These are phyloP conservation scores for Anthostomella pinea DNA, from an alignment of 2,329 filamentous ascomycete species.

Conservation along the genomic window DNA sequence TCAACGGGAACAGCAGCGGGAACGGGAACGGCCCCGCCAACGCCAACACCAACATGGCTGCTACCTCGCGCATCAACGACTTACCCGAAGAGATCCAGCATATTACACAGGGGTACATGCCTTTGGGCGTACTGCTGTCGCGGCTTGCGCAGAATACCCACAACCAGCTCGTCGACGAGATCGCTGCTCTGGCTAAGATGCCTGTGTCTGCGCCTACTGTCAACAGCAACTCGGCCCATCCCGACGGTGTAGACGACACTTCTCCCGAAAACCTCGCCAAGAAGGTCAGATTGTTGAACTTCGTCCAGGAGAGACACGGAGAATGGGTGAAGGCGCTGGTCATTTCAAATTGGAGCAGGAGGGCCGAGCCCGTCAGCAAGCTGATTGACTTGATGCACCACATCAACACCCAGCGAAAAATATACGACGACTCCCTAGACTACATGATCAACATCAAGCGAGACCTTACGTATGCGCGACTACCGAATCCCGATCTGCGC, in stretches of 20 bases:
- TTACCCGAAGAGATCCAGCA: slow-evolving; percentile 64
- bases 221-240: slow-evolving; percentile 49
- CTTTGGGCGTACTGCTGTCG: slow-evolving; percentile 70
- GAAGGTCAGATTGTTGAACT: slow-evolving; percentile 72
- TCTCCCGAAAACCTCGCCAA: slow-evolving; percentile 69
- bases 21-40: slow-evolving; percentile 15
- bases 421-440: slow-evolving; percentile 59
- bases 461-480: slow-evolving; percentile 67
- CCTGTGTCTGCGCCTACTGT: slow-evolving; percentile 52
- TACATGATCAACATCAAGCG: slow-evolving; percentile 70
- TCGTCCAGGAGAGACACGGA: slow-evolving; percentile 74
- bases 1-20: slow-evolving; percentile 30
- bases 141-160: slow-evolving; percentile 82
- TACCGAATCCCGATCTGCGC: slow-evolving; percentile 86
- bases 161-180: slow-evolving; percentile 68
- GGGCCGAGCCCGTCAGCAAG: slow-evolving; percentile 74
- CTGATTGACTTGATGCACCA: slow-evolving; percentile 84
- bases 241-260: slow-evolving; percentile 48
- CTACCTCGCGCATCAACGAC: slow-evolving; percentile 48
- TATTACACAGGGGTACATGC: slow-evolving; percentile 72
- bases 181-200: slow-evolving; percentile 68
- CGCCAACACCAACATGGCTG: slow-evolving; percentile 25
- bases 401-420: slow-evolving; percentile 60
- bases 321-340: slow-evolving; percentile 94
- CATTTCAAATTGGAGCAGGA: slow-evolving; percentile 84